phyloP scores from a whole-genome alignment of 495 filamentous ascomycete genomes.

The Hyaloscypha variabilis region DNA sequence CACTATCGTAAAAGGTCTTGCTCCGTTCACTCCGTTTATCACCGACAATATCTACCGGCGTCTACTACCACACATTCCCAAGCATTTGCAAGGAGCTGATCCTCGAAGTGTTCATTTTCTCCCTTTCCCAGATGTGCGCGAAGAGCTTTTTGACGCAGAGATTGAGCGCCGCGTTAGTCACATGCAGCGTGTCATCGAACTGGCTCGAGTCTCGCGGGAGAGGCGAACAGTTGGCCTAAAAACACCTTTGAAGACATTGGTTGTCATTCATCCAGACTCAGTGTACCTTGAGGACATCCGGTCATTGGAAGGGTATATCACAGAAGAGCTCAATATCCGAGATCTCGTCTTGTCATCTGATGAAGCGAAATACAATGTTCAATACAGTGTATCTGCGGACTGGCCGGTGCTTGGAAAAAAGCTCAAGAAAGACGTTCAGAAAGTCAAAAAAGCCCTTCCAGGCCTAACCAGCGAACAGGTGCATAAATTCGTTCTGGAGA shows the following conservation, averaged over 20 bases:
- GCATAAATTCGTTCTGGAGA: conserved; percentile 62
- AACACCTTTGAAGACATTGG: conserved; percentile 84
- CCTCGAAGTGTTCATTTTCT: conserved; percentile 90
- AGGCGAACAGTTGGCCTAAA: conserved; percentile 83
- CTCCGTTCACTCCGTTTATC: conserved; percentile 95
- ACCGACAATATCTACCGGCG: conserved; percentile 92
- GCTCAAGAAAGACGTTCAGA: conserved; percentile 87
- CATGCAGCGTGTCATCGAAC: conserved; percentile 96
- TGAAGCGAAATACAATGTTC: conserved; percentile 87
- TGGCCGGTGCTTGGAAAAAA: conserved; percentile 97
- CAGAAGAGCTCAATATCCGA: conserved; percentile 87
- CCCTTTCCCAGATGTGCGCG: conserved; percentile 81
- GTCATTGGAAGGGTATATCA: conserved; percentile 82
- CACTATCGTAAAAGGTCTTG: conserved; percentile 82
- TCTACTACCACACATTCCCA: conserved; percentile 79
- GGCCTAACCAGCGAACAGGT: conserved; percentile 77
- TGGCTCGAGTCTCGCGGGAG: conserved; percentile 84
- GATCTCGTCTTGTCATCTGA: conserved; percentile 85
- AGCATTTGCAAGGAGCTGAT: conserved; percentile 65
- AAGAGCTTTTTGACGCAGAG: conserved; percentile 84
- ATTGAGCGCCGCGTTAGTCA: conserved; percentile 84
- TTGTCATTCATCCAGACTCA: conserved; percentile 85
- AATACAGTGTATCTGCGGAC: conserved; percentile 86
- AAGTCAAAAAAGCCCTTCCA: conserved; percentile 89
- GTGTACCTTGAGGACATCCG: conserved; percentile 84